These are phyloP conservation scores for Penicillium coprophilum DNA, from an alignment of 495 filamentous ascomycete genomes.

Conservation along the genomic window DNA sequence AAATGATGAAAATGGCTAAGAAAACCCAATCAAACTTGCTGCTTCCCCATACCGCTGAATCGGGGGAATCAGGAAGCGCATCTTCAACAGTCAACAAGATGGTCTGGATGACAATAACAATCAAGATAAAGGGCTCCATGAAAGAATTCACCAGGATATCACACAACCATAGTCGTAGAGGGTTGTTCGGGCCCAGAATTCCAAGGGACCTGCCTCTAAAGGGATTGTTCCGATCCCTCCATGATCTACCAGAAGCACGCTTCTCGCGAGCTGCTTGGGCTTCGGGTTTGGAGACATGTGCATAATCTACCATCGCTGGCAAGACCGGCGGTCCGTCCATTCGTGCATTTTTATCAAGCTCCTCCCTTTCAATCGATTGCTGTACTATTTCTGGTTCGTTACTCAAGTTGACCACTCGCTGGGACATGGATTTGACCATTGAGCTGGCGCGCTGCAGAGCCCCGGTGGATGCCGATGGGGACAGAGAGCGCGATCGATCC, in stretches of 20 bases:
- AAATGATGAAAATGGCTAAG: conserved; percentile 82
- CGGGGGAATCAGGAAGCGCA: conserved; percentile 58
- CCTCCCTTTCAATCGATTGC: conserved; percentile 67
- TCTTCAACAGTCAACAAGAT: conserved; percentile 83
- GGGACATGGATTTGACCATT: conserved; percentile 94
- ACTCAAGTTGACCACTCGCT: conserved; percentile 95
- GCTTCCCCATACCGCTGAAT: conserved; percentile 60
- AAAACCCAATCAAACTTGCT: conserved; percentile 74
- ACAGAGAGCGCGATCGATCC: conserved; percentile 59
- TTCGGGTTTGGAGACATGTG: conserved; percentile 50
- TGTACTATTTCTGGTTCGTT: conserved; percentile 81
- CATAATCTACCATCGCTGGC: conserved; percentile 55
- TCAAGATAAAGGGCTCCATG: conserved; percentile 81
- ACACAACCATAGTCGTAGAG: conserved; percentile 71
- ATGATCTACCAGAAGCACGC: conserved; percentile 43
- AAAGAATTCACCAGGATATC: conserved; percentile 85
- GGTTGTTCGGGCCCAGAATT: conserved; percentile 75
- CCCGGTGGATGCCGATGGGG: conserved; percentile 63
- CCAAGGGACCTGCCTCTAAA: conserved; percentile 84
- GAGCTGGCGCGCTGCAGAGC: conserved; percentile 78
- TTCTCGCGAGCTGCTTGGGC: conserved; percentile 30
- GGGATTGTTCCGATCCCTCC: conserved; percentile 67
- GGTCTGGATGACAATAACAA: conserved; percentile 86
- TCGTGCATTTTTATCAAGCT: conserved; percentile 52
- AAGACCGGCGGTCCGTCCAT: conserved; percentile 57